Conservation (phyloP, 1,139 yeast genomes). For the Saccharomyces hybrid region DNA sequence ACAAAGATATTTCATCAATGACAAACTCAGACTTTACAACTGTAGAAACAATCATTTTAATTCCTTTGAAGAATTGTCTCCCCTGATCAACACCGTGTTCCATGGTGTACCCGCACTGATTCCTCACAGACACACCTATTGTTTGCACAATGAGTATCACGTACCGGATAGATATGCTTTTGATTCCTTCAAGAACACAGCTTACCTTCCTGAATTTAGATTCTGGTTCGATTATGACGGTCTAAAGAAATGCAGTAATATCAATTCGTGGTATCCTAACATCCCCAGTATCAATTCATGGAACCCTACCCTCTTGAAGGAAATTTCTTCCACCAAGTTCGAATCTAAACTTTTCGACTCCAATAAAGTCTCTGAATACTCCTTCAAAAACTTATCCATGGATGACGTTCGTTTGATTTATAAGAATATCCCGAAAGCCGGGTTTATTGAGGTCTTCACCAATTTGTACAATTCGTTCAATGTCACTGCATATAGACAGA, state of each 20-base stretch:
- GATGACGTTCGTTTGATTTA: conserved; percentile 13
- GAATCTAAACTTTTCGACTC: not conserved
- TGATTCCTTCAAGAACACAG: conserved; percentile 21
- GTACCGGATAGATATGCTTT: conserved; percentile 10
- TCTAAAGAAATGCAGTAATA: conserved; percentile 16
- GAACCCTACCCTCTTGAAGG: not conserved
- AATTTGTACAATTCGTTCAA: conserved; percentile 14
- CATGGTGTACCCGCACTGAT: conserved; percentile 48
- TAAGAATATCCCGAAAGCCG: conserved; percentile 15
- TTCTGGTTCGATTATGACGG: conserved; percentile 19
- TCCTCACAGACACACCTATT: conserved; percentile 35
- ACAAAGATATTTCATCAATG: conserved; percentile 23
- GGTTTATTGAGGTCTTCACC: conserved; percentile 16
- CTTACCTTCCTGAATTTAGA: conserved; percentile 25
- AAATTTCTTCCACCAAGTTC: not conserved
- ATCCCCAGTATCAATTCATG: conserved; percentile 6
- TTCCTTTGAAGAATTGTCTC: conserved; percentile 38
- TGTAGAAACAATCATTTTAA: conserved; percentile 51
- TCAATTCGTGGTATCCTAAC: conserved; percentile 14
- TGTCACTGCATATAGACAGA: conserved; percentile 19
- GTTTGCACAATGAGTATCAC: conserved; percentile 42
- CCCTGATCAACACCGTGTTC: conserved; percentile 40
- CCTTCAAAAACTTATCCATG: conserved; percentile 11
- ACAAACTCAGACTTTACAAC: conserved; percentile 34
- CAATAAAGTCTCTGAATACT: not conserved